phyloP scores from a whole-genome alignment of 768 basidiomycete genomes.

The Exidia glandulosa region DNA sequence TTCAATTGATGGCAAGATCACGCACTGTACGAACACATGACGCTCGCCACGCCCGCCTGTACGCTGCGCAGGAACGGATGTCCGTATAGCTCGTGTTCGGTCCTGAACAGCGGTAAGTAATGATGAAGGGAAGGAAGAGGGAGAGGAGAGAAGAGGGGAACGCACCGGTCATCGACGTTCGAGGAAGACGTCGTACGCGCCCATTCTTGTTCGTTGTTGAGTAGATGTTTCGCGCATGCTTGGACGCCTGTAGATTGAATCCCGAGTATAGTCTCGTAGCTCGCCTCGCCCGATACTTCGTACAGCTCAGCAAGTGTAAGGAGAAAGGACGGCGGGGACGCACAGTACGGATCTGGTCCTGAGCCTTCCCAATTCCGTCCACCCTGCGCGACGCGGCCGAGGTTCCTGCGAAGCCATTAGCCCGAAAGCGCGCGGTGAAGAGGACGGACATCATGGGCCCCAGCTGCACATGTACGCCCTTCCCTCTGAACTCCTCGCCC shows the following conservation, averaged over 20 bases:
- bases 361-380: slow-evolving; percentile 91
- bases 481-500: slow-evolving; percentile 74
- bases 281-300: slow-evolving; percentile 72
- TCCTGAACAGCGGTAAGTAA: too few relatives aligned
- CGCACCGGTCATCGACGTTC: slow-evolving; percentile 68
- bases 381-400: slow-evolving; percentile 60
- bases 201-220: slow-evolving; percentile 27
- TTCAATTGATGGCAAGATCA: too few relatives aligned
- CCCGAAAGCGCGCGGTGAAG: slow-evolving; percentile 13
- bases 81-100: slow-evolving; percentile 63
- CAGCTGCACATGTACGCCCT: slow-evolving; percentile 74
- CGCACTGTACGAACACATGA: slow-evolving; percentile 66
- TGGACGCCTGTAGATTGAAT: slow-evolving; percentile 72
- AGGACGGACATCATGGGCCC: neutral
- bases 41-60: slow-evolving; percentile 58
- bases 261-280: slow-evolving; percentile 70
- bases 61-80: slow-evolving; percentile 61
- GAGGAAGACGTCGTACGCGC: slow-evolving; percentile 26
- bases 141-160: too few relatives aligned
- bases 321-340: neutral
- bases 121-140: too few relatives aligned
- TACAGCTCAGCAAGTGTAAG: slow-evolving; percentile 55
- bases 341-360: neutral
- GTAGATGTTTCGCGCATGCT: slow-evolving; percentile 74
- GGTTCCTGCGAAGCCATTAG: slow-evolving; percentile 89